A percentile compares a stretch with the other conserved stretches of the same genome.
phyloP scores from a whole-genome alignment of 2,329 filamentous ascomycete genomes.

The Hysterium pulicare region DNA sequence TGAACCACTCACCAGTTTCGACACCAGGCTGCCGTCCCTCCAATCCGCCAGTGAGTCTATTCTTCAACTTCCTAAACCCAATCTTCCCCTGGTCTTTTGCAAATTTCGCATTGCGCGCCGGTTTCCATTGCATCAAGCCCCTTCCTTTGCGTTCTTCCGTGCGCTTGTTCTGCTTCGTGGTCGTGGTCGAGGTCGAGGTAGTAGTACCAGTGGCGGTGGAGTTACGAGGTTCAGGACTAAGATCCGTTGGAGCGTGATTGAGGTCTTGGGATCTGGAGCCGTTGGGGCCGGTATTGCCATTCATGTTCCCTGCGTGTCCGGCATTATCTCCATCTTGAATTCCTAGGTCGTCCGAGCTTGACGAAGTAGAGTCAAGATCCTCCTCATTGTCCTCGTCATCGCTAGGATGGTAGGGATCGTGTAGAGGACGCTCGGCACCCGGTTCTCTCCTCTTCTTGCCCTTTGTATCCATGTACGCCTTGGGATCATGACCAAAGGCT shows the following conservation, averaged over 20 bases:
- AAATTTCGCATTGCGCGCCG: slow-evolving; percentile 80
- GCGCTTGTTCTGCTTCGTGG: slow-evolving; percentile 66
- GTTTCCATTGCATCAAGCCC: slow-evolving; percentile 93
- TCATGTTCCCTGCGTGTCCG: slow-evolving; percentile 20
- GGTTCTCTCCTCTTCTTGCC: slow-evolving; percentile 56
- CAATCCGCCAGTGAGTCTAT: slow-evolving; percentile 67
- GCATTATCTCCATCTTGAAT: slow-evolving; percentile 53
- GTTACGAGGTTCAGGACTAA: slow-evolving; percentile 23
- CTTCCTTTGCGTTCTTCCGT: slow-evolving; percentile 78
- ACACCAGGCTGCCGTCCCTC: slow-evolving; percentile 82
- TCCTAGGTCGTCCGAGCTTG: slow-evolving; percentile 52
- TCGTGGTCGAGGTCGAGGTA: slow-evolving; percentile 42
- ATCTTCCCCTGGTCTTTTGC: slow-evolving; percentile 84
- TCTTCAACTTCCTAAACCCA: slow-evolving; percentile 70
- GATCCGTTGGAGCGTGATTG: slow-evolving; percentile 25
- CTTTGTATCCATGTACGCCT: slow-evolving; percentile 53
- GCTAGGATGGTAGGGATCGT: slow-evolving; percentile 49
- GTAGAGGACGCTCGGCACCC: slow-evolving; percentile 49
- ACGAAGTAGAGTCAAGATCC: slow-evolving; percentile 40
- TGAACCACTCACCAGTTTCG: slow-evolving; percentile 62
- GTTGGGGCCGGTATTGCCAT: slow-evolving; percentile 14
- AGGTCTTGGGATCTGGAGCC: slow-evolving; percentile 11
- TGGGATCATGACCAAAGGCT: slow-evolving; percentile 77
- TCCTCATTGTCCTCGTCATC: slow-evolving; percentile 41
- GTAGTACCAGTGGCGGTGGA: slow-evolving; percentile 29